Evolutionary conservation across 495 filamentous ascomycete species (phyloP), one percentile per base, ranked within the genome.

Genomic region (Pseudoneurospora amorphoporcata): DNA sequence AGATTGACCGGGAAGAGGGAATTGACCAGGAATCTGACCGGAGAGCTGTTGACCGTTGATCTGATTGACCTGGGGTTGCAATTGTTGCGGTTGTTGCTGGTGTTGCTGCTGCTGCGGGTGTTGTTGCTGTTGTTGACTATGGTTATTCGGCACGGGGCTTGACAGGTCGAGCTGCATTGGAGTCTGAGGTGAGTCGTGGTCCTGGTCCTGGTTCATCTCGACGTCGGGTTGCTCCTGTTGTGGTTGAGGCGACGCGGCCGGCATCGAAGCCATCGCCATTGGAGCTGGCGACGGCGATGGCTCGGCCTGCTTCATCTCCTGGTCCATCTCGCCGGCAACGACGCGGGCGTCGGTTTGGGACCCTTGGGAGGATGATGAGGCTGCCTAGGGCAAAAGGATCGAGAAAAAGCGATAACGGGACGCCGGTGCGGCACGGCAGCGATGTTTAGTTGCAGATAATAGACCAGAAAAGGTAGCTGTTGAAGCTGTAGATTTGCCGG

Each of bases 221-320:
- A 65, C 53, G 9, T 61, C 70, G 37, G 61, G 14, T 29, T 32
- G 70, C n/a, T 68, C 12, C 23, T 65, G 32, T 9, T 70, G 45
- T 14, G 75, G 68, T 69, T 71, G 74, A 40, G 77, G 69, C 41
- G 72, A 69, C 71, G 53, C 58, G 41, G 73, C 40, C 70, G 72
- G 58, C 69, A 70, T 69, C 45, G 70, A 65, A 65, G 53, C 53
- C 53, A 61, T 65, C 53, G 53, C 53, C 53, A 65, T 65, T 23
- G 53, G 53, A 35, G 53, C 53, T 65, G 53, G 53, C 53, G 53
- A 65, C 29, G 53, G 29, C 53, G 23, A 68, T 4, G 70, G 72
- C 70, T 68, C 72, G 32, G 72, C 70, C 71, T 72, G 73, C 72
- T 73, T 73, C 72, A 77, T 80, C 65, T 77, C 73, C 68, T 74